phyloP scores from a whole-genome alignment of 495 filamentous ascomycete species.

The Podospora australis region DNA sequence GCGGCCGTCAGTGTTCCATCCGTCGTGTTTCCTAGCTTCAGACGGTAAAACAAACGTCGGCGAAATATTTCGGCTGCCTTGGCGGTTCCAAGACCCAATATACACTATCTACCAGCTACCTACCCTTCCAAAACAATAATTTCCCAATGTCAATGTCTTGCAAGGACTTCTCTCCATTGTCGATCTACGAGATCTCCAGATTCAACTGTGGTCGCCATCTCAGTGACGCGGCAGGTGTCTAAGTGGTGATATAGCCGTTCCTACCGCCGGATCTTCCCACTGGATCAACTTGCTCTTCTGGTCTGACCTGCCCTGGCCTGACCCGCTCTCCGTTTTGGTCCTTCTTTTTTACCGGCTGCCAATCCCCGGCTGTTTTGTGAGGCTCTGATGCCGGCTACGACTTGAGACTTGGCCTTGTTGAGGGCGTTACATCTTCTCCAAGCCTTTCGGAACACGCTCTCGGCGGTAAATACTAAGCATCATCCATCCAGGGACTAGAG shows the following conservation, averaged over 20 bases:
- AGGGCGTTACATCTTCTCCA: slow-evolving; percentile 1
- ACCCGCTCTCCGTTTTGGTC: slow-evolving; percentile 14
- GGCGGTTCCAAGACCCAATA: slow-evolving; percentile 10
- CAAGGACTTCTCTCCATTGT: slow-evolving; percentile 1
- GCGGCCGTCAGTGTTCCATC: slow-evolving; percentile 1
- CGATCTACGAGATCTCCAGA: slow-evolving; percentile 9
- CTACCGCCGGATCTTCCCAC: slow-evolving; percentile 12
- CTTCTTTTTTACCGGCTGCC: slow-evolving; percentile 14
- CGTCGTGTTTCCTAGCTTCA: no score
- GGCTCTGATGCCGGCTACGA: slow-evolving; percentile 15
- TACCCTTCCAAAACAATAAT: slow-evolving; percentile 1
- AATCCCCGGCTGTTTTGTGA: slow-evolving; percentile 17
- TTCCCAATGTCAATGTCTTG: slow-evolving; percentile 4
- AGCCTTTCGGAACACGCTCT: background rate
- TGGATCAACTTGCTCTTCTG: no score
- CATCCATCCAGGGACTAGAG: no score
- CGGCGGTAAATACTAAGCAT: no score
- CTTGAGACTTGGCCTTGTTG: slow-evolving; percentile 4
- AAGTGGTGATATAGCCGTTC: slow-evolving; percentile 17
- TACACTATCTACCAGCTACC: slow-evolving; percentile 9
- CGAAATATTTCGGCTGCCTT: slow-evolving; percentile 18
- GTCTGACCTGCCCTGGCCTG: background rate
- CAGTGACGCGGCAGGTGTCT: slow-evolving; percentile 10
- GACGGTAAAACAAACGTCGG: slow-evolving; percentile 16
- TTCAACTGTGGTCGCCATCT: slow-evolving; percentile 5